These are phyloP conservation scores for Leishmania arabica DNA, from an alignment of 208 protist species.

Conservation along the genomic window DNA sequence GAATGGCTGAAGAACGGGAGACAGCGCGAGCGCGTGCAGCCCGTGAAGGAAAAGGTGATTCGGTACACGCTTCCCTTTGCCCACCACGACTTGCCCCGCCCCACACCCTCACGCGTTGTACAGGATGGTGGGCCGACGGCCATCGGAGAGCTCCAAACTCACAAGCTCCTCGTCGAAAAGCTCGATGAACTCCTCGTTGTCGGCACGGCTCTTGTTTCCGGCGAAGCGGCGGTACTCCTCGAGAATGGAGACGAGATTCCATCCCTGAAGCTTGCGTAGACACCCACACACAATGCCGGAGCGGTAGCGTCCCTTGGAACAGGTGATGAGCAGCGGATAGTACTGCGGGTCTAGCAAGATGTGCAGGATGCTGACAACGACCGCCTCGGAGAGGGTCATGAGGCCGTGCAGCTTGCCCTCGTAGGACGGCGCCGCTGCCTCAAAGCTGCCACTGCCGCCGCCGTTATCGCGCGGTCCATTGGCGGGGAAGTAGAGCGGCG, in stretches of 20 bases:
- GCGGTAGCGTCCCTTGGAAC: slow-evolving; percentile 96
- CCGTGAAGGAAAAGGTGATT: neutral
- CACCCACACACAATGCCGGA: slow-evolving; percentile 98
- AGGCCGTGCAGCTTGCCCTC: slow-evolving; percentile 35
- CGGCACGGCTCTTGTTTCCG: slow-evolving; percentile 89
- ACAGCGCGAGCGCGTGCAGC: neutral
- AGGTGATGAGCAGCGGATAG: slow-evolving; percentile 97
- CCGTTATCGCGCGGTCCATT: neutral
- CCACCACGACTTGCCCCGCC: neutral
- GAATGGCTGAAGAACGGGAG: neutral
- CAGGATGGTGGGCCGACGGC: slow-evolving; percentile 69
- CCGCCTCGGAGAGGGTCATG: slow-evolving; percentile 86
- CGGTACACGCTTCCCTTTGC: neutral
- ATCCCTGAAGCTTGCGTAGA: slow-evolving; percentile 97
- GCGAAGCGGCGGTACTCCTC: slow-evolving; percentile 98
- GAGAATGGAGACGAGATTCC: slow-evolving; percentile 98
- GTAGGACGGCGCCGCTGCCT: slow-evolving; percentile 18
- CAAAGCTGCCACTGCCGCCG: slow-evolving; percentile 1
- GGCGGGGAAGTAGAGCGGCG: slow-evolving; percentile 20
- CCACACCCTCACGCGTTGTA: slow-evolving; percentile 34
- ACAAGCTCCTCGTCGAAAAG: slow-evolving; percentile 99
- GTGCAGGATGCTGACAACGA: slow-evolving; percentile 93
- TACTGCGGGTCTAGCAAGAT: slow-evolving; percentile 93
- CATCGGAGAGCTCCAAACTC: slow-evolving; percentile 63
- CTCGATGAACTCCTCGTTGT: slow-evolving; percentile 99